phyloP scores from a whole-genome alignment of 129 eudicot genomes.

The Sambucus nigra region DNA sequence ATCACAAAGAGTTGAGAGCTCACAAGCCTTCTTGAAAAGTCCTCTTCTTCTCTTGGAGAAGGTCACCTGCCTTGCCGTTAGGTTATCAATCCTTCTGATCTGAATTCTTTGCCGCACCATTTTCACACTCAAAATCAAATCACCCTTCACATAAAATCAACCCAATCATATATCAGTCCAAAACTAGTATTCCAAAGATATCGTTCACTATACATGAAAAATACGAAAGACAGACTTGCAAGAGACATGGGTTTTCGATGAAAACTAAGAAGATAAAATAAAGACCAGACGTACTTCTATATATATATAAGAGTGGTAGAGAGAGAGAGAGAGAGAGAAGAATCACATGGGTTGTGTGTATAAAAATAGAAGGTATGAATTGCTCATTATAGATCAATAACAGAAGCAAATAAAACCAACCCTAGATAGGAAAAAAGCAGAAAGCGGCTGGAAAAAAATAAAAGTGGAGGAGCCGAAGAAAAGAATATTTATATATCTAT shows the following conservation, averaged over 20 bases:
- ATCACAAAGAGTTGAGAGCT: slow-evolving; percentile 43
- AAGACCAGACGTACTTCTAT: background rate
- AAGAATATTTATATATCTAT: background rate
- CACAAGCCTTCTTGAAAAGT: slow-evolving; percentile 43
- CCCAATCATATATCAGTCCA: background rate
- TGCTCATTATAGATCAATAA: too few species aligned
- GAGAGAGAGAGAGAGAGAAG: too few species aligned
- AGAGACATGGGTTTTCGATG: too few species aligned
- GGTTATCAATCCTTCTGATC: slow-evolving; percentile 42
- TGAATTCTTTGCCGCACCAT: slow-evolving; percentile 46
- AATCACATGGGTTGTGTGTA: too few species aligned
- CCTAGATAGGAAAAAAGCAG: background rate
- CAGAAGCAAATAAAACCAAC: too few species aligned
- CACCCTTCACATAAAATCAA: background rate
- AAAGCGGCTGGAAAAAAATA: too few species aligned
- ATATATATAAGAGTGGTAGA: background rate
- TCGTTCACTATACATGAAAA: too few species aligned
- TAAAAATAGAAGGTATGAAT: too few species aligned
- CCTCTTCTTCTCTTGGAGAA: slow-evolving; percentile 31
- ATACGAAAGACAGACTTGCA: too few species aligned
- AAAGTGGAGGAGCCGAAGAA: background rate
- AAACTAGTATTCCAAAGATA: too few species aligned
- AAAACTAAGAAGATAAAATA: slow-evolving; percentile 5
- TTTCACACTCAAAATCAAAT: too few species aligned
- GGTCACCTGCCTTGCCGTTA: slow-evolving; percentile 34